A percentile compares a stretch with the other conserved stretches of the same genome.
Conservation (phyloP, 225 moss, liverwort and hornwort species). For the Bryum argenteum region DNA sequence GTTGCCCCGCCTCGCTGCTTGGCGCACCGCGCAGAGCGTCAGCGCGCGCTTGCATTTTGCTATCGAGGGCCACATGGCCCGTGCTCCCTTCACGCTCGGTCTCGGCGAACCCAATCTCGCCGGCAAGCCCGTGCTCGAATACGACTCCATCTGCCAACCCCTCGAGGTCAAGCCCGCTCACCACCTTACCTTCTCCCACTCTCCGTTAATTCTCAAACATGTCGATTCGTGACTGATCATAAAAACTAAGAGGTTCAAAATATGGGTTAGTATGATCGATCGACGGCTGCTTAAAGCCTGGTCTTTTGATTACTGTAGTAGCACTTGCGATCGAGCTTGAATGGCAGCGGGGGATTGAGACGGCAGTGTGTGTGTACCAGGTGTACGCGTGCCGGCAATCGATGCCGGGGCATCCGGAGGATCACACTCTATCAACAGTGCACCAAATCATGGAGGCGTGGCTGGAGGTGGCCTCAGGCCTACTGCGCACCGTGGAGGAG, state of each 20-base stretch:
- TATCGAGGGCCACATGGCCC: conserved; percentile 70
- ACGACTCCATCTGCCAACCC: conserved; percentile 64
- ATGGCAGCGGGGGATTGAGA: not conserved
- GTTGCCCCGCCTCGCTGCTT: conserved; percentile 58
- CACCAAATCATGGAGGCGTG: conserved; percentile 85
- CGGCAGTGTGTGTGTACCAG: conserved; percentile 10
- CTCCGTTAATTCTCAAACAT: not conserved
- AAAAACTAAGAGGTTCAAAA: too few relatives aligned
- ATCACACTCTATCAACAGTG: conserved; percentile 69
- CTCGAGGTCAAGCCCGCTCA: conserved; percentile 30
- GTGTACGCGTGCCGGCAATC: conserved; percentile 56
- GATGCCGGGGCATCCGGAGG: conserved; percentile 58
- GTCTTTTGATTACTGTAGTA: too few relatives aligned
- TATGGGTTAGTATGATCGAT: too few relatives aligned
- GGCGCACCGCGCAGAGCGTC: conserved; percentile 65
- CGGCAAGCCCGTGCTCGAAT: conserved; percentile 69
- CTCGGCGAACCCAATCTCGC: conserved; percentile 73
- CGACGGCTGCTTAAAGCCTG: too few relatives aligned
- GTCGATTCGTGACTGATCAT: too few relatives aligned
- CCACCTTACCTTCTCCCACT: not conserved
- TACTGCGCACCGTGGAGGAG: conserved; percentile 54
- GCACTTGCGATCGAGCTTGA: too few relatives aligned
- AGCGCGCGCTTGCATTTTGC: conserved; percentile 67
- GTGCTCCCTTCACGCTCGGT: conserved; percentile 68
- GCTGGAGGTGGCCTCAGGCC: conserved; percentile 63